Evolutionary conservation across 1,284 basidiomycete species (phyloP), one percentile per base, ranked within the genome.

Genomic region (Ceratobasidium sp.): DNA sequence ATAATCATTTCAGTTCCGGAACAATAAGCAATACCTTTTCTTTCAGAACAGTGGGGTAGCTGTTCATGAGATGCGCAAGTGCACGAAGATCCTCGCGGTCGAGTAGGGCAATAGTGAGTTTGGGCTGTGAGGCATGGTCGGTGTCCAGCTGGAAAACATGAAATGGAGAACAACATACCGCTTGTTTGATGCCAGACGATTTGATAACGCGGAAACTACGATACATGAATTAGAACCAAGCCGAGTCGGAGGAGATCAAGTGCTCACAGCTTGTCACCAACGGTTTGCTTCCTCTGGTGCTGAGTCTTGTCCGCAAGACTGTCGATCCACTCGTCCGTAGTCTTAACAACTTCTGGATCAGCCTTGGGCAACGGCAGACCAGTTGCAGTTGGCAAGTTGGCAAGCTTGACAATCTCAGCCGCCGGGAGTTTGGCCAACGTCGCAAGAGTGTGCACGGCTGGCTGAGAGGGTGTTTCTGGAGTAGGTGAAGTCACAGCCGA

Each of bases 31-130:
- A 57, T 43, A 76, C 89, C 80, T 93, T 93, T 79, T 93, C 92
- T 81, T 90, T 92, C 74, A 96, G 82, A 1, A 94, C 85, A 1
- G 87, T 83, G 6, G 93, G 91, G 79, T 94, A 95, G 78, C 90
- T 91, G 79, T 93, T 92, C 91, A 93, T 92, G 65, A 96, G 84
- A 78, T 94, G 92, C 9, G 92, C 91, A 46, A 96, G 84, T 0
- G 92, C 83, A 39, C 92, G 86, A 28, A 96, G 84, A 77, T 96
- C 94, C 73, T 95, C 93, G 76, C 90, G 85, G 76, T 96, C 93
- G 71, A 96, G 82, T 10, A 96, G 84, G 1, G 87, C 83, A 76
- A 96, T 93, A 0, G 93, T 93, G 74, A 93, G 82, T 79, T 94
- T 93, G 52, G 92, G 90, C 88, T 92, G 72, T 62, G 23, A 62